These are phyloP conservation scores for Trichoderma reesei DNA, from an alignment of 495 filamentous ascomycete genomes.

Conservation along the genomic window DNA sequence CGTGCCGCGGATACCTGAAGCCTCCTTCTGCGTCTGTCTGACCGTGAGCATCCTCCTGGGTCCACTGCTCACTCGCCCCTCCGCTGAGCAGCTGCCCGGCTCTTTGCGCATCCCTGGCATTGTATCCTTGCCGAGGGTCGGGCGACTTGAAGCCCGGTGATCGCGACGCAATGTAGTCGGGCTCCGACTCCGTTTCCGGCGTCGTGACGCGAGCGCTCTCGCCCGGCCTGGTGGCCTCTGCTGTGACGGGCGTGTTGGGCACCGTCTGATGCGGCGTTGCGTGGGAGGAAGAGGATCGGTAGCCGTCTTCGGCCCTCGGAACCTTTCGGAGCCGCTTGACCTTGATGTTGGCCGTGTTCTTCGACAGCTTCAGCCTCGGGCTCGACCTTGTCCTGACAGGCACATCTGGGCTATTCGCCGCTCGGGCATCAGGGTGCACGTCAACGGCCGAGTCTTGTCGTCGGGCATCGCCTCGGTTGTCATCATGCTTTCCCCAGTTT, in stretches of 20 bases:
- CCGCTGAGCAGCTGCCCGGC: neutral
- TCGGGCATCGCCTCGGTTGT: neutral
- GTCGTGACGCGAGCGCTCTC: neutral
- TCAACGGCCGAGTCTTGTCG: neutral
- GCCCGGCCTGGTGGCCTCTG: neutral
- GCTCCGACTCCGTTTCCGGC: neutral
- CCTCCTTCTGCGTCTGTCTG: neutral
- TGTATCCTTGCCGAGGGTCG: neutral
- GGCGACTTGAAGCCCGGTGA: neutral
- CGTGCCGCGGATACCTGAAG: neutral
- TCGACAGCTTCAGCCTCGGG: neutral
- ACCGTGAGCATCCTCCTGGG: neutral
- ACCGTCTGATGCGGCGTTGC: neutral
- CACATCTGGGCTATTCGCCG: neutral
- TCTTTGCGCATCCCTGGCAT: neutral
- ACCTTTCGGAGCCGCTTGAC: constrained; percentile 1
- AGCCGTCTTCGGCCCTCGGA: neutral
- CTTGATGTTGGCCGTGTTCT: constrained; percentile 3
- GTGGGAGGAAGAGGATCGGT: neutral
- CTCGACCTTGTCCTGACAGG: neutral
- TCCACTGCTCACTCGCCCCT: neutral
- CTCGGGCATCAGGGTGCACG: neutral
- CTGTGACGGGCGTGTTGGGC: neutral
- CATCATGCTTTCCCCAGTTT: neutral
- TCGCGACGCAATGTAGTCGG: neutral